Percentiles rank a stretch among this genome's conserved stretches.
phyloP scores from a whole-genome alignment of 1,284 basidiomycete genomes.

The Wallemia ichthyophaga region DNA sequence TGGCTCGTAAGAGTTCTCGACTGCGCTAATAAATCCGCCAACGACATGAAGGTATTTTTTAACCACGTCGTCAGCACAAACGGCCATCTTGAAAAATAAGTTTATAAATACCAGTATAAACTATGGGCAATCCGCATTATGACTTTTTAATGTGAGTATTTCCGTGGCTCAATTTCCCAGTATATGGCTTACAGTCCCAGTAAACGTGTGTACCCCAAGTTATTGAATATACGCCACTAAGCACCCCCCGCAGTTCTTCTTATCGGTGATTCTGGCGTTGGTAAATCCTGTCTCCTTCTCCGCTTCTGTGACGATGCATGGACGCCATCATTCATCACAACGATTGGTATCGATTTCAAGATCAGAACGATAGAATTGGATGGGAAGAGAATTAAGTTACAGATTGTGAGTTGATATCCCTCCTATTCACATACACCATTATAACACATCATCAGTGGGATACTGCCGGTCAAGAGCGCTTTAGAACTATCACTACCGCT shows the following conservation, averaged over 20 bases:
- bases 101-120: background rate
- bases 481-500: constrained; percentile 87
- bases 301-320: constrained; percentile 99
- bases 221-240: too few relatives aligned
- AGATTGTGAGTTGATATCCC: constrained; percentile 45
- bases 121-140: constrained; percentile 29
- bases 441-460: constrained; percentile 37
- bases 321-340: constrained; percentile 98
- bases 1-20: constrained; percentile 43
- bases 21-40: constrained; percentile 25
- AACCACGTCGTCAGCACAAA: background rate
- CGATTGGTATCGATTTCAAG: constrained; percentile 99
- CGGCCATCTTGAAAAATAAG: background rate
- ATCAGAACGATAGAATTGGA: constrained; percentile 98
- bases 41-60: background rate
- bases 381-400: constrained; percentile 96
- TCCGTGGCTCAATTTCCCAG: background rate
- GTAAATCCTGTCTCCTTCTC: constrained; percentile 90
- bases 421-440: background rate
- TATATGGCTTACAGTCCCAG: background rate
- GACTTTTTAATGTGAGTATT: constrained; percentile 39
- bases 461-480: constrained; percentile 89
- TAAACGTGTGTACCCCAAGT: background rate
- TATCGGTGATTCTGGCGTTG: constrained; percentile 21
- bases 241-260: constrained; percentile 1